Evolutionary conservation across 306 rosid genomes (phyloP).

Genomic region (Vigna trinervia): DNA sequence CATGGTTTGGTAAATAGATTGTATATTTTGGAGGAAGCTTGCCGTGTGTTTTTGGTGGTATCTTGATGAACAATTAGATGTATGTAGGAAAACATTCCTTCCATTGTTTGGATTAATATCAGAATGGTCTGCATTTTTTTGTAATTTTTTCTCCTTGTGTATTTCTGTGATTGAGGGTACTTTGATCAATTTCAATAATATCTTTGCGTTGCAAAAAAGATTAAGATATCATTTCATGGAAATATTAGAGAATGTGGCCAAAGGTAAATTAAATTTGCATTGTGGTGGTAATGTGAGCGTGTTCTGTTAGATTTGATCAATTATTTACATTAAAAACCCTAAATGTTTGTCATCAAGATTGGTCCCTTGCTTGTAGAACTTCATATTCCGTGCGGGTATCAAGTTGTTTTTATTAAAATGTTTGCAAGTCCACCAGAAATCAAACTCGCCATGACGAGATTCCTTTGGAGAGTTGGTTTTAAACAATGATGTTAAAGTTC

Average conservation of each 20-base stretch:
- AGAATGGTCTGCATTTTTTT: too few species aligned
- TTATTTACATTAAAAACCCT: conserved; percentile 11
- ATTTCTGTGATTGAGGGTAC: too few species aligned
- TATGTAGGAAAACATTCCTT: too few species aligned
- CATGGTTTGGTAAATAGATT: too few species aligned
- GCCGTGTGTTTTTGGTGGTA: too few species aligned
- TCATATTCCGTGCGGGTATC: conserved; percentile 5
- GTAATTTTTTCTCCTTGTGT: too few species aligned
- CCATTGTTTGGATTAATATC: too few species aligned
- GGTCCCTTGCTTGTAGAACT: conserved; percentile 31
- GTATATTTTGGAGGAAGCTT: too few species aligned
- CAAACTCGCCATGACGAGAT: conserved; percentile 52
- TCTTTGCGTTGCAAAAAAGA: too few species aligned
- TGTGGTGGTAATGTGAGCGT: conserved; percentile 21
- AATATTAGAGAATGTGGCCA: conserved; percentile 24
- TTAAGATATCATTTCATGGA: conserved; percentile 14
- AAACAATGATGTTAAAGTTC: conserved; percentile 81
- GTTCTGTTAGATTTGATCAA: conserved; percentile 27
- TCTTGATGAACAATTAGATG: too few species aligned
- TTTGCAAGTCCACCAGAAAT: conserved; percentile 87
- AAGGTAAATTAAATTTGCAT: background rate
- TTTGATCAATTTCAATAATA: too few species aligned
- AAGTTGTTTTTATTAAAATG: conserved; percentile 42
- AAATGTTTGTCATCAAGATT: conserved; percentile 30
- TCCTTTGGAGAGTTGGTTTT: conserved; percentile 63